A percentile compares a stretch with the other conserved stretches of the same genome.
These are phyloP conservation scores for Aureobasidium sp. DNA, from an alignment of 2,329 filamentous ascomycete species.

Conservation along the genomic window DNA sequence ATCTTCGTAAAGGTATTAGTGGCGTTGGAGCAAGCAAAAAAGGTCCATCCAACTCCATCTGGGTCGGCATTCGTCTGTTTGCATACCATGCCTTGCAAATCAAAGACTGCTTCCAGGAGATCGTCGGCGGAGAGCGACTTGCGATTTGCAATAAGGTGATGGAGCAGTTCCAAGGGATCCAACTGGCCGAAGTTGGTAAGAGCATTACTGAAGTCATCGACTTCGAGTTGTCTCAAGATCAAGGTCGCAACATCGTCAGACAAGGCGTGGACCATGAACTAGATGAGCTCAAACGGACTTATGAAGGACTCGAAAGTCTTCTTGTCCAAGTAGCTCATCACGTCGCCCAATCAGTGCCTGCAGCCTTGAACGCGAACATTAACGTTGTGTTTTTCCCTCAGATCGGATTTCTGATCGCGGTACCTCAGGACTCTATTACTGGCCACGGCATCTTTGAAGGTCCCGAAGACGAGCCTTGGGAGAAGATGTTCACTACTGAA, in stretches of 20 bases:
- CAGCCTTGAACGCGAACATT: conserved; percentile 45
- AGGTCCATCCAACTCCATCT: conserved; percentile 51
- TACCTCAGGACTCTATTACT: conserved; percentile 54
- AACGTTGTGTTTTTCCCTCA: conserved; percentile 90
- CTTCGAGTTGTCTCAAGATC: conserved; percentile 66
- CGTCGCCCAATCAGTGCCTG: conserved; percentile 58
- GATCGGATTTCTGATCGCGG: conserved; percentile 78
- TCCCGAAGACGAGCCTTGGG: conserved; percentile 57
- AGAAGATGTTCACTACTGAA: conserved; percentile 64
- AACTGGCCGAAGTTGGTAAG: conserved; percentile 60
- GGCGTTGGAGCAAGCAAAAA: conserved; percentile 43
- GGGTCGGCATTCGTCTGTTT: conserved; percentile 69
- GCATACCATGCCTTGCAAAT: conserved; percentile 64
- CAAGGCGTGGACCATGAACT: conserved; percentile 65
- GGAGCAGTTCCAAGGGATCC: conserved; percentile 50
- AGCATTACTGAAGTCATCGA: conserved; percentile 70
- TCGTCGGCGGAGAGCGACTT: conserved; percentile 49
- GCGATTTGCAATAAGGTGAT: conserved; percentile 52
- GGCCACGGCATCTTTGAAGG: conserved; percentile 59
- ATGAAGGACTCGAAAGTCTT: conserved; percentile 69
- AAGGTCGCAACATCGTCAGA: conserved; percentile 65
- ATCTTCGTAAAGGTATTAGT: conserved; percentile 72
- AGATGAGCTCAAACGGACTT: conserved; percentile 69
- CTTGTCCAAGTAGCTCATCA: conserved; percentile 60
- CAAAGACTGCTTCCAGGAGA: conserved; percentile 53